Base-by-base conservation (phyloP, 345 rosid genomes). In the Citrus inodora region DNA sequence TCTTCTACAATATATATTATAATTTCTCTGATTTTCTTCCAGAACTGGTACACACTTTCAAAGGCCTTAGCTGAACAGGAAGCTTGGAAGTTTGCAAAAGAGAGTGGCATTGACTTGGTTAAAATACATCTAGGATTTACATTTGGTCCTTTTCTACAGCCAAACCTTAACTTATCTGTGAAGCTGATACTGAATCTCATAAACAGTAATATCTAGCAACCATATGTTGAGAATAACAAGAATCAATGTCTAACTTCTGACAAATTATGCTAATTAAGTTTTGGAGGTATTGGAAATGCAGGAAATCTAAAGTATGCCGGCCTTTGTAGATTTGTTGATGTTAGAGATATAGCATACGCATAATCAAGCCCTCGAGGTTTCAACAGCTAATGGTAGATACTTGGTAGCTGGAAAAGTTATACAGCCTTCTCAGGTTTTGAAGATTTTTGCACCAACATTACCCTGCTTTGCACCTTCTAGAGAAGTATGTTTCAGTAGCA, bases 341-440 rank as follows among this genome's bases (percentile, higher is more conserved):
- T 84, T 27, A 87, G 87, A 78, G 87, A 90, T 66, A 82, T 86
- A n/a, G 89, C 89, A 24, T 42, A 88, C 86, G 2, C 94, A 88
- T 83, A 75, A 88, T 46, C 84, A 76, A 83, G 94, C 89, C 9
- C 78, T 85, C 55, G 89, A 89, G 80, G 13, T 79, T 58, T 75
- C 89, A 67, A 82, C 85, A 62, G 91, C 92, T 22, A 82, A 51
- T 2, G 89, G 90, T 10, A 63, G 90, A 78, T 85, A 88, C 65
- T 67, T 84, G 69, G 6, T 82, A 28, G 89, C 82, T 53, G 84
- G 76, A 68, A 61, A 71, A 33, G 32, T 74, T 48, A 38, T 70
- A 35, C 14, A 78, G 21, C 25, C 37, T 75, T 46, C 5, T 0
- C 79, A 86, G 48, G 64, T 55, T 66, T 66, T 35, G 4, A 73